Evolutionary conservation across 2,329 filamentous ascomycete genomes (phyloP).

Genomic region (Purpureocillium takamizusanense): DNA sequence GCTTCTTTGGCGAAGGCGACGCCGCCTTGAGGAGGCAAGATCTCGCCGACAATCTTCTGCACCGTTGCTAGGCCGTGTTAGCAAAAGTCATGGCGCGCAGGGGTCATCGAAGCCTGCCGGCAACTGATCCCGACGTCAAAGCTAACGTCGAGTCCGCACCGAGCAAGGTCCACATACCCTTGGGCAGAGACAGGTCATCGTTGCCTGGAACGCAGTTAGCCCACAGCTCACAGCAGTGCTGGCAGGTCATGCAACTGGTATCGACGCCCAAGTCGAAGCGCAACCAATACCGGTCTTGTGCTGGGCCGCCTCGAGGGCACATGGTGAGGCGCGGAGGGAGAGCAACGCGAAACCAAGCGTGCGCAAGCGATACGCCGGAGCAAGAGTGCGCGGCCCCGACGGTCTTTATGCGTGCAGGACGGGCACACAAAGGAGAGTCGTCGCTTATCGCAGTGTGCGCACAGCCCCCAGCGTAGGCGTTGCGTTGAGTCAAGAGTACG

Average conservation of each 20-base stretch:
- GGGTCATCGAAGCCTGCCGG: neutral
- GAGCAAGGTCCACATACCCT: conserved; percentile 36
- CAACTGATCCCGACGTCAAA: neutral
- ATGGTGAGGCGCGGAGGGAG: conserved; percentile 6
- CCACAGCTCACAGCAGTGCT: neutral
- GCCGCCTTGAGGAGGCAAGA: conserved; percentile 65
- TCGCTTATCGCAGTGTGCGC: neutral
- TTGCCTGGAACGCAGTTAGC: conserved; percentile 40
- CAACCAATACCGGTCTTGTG: conserved; percentile 19
- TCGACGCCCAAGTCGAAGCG: conserved; percentile 12
- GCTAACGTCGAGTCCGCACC: neutral
- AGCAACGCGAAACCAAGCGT: neutral
- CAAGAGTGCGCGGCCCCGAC: no score
- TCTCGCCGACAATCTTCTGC: conserved; percentile 88
- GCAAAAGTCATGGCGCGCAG: conserved; percentile 6
- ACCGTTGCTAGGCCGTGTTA: conserved; percentile 47
- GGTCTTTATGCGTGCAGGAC: no score
- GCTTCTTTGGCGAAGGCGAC: conserved; percentile 92
- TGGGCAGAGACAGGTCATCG: conserved; percentile 56
- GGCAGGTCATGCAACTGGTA: conserved; percentile 7
- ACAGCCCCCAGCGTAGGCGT: neutral
- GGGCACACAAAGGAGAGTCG: no score
- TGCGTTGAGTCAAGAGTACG: no score
- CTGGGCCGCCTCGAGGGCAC: conserved; percentile 4
- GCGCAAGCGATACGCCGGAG: no score